Evolutionary conservation across 768 basidiomycete genomes (phyloP), one percentile per base, ranked within the genome.

Genomic region (Pluteus cervinus): DNA sequence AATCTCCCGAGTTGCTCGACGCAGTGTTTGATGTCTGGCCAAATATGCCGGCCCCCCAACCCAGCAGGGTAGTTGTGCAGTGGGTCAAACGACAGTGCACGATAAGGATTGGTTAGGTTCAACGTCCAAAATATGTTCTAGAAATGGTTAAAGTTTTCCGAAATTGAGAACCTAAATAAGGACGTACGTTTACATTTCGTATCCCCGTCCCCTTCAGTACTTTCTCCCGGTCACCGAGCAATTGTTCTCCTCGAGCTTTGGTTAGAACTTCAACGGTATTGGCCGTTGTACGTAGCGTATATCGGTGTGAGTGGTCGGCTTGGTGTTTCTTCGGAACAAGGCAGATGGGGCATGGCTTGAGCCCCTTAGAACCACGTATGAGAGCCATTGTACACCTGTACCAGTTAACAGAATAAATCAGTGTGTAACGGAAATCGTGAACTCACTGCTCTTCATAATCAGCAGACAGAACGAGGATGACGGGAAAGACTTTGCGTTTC

Each of bases 361-460:
- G 41, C 15, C 53, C 51, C 2, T 33, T 31, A 1, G 40, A 6
- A 0, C 67, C 66, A 11, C 51, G 44, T 3, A 61, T 66, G 0
- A 69, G 44, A 2, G 62, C 47, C 62, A 71, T 69, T 15, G 65
- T 49, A 31, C 51, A 61, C 29, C 63, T 69, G n/a, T n/a, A n/a
- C n/a, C n/a, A n/a, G n/a, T n/a, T n/a, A 12, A 21, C n/a, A 45
- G 8, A 33, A n/a, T n/a, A n/a, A n/a, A n/a, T n/a, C n/a, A n/a
- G n/a, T n/a, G n/a, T n/a, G n/a, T n/a, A n/a, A n/a, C n/a, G n/a
- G n/a, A n/a, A n/a, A n/a, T n/a, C n/a, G n/a, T n/a, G n/a, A n/a
- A n/a, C 63, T 30, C 48, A 69, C 67, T 62, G 61, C 48, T 70
- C 66, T 40, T 69, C 60, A 25, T 63, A 68, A 41, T 68, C 63